Percentiles rank a stretch among this genome's conserved stretches.
Conservation (phyloP, 805 yeast species). For the Priceomyces carsonii region DNA sequence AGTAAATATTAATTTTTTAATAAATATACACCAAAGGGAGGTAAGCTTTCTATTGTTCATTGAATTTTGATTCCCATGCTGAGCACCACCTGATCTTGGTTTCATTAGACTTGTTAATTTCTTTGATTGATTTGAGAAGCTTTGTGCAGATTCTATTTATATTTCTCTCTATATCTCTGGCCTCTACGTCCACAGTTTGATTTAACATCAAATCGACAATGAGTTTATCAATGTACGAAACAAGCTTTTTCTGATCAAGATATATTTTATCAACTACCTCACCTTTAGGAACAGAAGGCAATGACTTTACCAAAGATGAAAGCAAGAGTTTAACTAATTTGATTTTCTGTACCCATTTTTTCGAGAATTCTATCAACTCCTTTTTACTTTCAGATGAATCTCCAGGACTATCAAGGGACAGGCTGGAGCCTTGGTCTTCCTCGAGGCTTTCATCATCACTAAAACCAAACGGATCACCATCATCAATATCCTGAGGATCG, state of each 20-base stretch:
- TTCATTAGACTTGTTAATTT: constrained; percentile 49
- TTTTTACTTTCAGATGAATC: constrained; percentile 21
- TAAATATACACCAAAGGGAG: background rate
- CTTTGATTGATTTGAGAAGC: constrained; percentile 41
- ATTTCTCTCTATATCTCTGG: constrained; percentile 19
- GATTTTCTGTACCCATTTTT: constrained; percentile 52
- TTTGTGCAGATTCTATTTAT: constrained; percentile 27
- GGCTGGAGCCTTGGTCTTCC: constrained; percentile 17
- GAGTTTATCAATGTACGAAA: constrained; percentile 55
- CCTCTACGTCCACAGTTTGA: constrained; percentile 39
- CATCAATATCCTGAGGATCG: constrained; percentile 51
- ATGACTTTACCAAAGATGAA: constrained; percentile 58
- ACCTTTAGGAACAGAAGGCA: constrained; percentile 48
- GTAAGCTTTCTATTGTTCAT: too few relatives aligned
- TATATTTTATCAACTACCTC: constrained; percentile 49
- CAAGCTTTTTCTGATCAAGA: constrained; percentile 41
- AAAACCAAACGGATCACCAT: constrained; percentile 56
- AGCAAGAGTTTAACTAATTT: constrained; percentile 59
- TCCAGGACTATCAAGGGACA: constrained; percentile 23
- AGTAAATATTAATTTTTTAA: constrained; percentile 2
- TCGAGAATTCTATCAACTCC: constrained; percentile 41
- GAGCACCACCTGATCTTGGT: constrained; percentile 59
- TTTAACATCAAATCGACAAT: constrained; percentile 58
- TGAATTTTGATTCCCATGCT: constrained; percentile 52
- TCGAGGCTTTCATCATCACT: constrained; percentile 35